Base-by-base conservation (phyloP, 768 basidiomycete species). In the Podaxis carcinomalis region DNA sequence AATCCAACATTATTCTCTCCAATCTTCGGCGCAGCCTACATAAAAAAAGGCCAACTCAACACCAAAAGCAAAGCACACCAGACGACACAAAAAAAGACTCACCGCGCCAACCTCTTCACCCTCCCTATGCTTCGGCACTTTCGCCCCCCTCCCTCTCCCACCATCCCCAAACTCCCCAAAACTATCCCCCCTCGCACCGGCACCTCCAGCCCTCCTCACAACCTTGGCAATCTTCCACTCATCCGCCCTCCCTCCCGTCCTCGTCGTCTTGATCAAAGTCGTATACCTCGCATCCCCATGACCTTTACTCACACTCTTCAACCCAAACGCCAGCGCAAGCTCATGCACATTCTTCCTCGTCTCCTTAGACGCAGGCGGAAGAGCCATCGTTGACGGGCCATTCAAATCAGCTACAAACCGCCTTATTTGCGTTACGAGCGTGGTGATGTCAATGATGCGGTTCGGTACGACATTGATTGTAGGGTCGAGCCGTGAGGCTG, bases 21-120 rank as follows among this genome's bases (percentile, higher is more conserved):
- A 57, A 98, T 89, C 75, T 88, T 93, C 1, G 90, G 90, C 13
- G 92, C 93, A 51, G 87, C 87, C 81, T 90, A 68, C 14, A 7
- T 63, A 53, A 60, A 19, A 28, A 13, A 23, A 23, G 23, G 25
- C 21, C 4, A 13, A 51, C 6, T 60, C 21, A 66, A 44, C 25
- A 52, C 39, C 44, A 49, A 23, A 23, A n/a, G 0, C 27, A 32
- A 47, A 54, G 25, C 10, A 56, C 23, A 55, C 10, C 10, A 35
- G 25, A 23, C 47, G 40, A 14, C 57, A 37, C 56, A 58, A 49
- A 37, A 1, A 52, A 60, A 37, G 47, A 69, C 82, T 25, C 53
- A 84, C 86, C 78, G 88, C 88, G 14, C 95, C 95, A 50, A 97
- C 93, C 64, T 88, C 87, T 54, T 95, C 93, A 27, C 95, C 95